A percentile compares a stretch with the other conserved stretches of the same genome.
Evolutionary conservation across 257 asterid genomes (phyloP).

Genomic region (Plantago ovata): DNA sequence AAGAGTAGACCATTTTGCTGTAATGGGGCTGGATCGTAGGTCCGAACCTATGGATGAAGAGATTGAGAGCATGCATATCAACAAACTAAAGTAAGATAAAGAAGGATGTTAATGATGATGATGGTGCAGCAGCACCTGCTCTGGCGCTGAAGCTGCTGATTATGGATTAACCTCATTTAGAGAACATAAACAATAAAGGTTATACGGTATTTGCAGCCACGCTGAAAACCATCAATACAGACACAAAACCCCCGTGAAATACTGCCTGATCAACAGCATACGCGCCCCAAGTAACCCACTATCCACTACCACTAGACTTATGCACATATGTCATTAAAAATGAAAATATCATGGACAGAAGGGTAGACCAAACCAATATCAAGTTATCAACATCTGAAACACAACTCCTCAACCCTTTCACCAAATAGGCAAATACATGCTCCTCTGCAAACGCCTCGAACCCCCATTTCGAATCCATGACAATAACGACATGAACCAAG

Average conservation of each 20-base stretch:
- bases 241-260: constrained; percentile 30
- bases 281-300: constrained; percentile 49
- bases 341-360: constrained; percentile 29
- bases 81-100: too few relatives aligned
- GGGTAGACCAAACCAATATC: constrained; percentile 13
- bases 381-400: constrained; percentile 24
- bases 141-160: constrained; percentile 10
- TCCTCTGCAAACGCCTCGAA: constrained; percentile 47
- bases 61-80: too few relatives aligned
- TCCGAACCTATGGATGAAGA: too few relatives aligned
- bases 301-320: constrained; percentile 33
- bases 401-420: constrained; percentile 49
- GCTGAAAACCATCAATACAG: constrained; percentile 35
- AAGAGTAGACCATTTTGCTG: too few relatives aligned
- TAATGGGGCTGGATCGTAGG: too few relatives aligned
- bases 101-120: too few relatives aligned
- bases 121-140: too few relatives aligned
- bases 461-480: constrained; percentile 68
- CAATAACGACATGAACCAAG: constrained; percentile 42
- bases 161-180: constrained; percentile 24
- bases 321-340: constrained; percentile 23
- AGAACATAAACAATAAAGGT: constrained; percentile 64
- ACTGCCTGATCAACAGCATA: constrained; percentile 41
- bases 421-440: constrained; percentile 46
- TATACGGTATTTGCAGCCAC: constrained; percentile 34